Evolutionary conservation across 148 eudicot species (phyloP).

Genomic region (Fagopyrum tataricum): DNA sequence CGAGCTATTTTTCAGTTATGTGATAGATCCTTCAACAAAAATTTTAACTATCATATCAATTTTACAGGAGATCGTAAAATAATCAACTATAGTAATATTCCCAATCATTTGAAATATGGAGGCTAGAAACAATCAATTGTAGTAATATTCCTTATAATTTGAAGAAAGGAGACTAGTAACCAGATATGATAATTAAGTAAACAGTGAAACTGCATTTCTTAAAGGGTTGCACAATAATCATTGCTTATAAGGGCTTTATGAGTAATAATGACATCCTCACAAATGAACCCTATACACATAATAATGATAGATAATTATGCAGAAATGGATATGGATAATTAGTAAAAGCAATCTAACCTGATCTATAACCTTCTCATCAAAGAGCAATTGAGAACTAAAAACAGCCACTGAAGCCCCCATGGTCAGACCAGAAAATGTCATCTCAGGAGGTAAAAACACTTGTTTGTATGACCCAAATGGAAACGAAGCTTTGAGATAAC

Average conservation of each 20-base stretch:
- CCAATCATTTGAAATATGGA: background rate
- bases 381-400: slow-evolving; percentile 77
- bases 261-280: no score
- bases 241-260: no score
- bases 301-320: background rate
- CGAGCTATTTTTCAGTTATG: background rate
- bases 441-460: slow-evolving; percentile 87
- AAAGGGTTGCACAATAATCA: no score
- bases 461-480: slow-evolving; percentile 96
- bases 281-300: background rate
- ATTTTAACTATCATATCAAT: background rate
- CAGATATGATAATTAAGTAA: background rate
- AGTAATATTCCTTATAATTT: background rate
- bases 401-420: slow-evolving; percentile 79
- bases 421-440: slow-evolving; percentile 64
- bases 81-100: background rate
- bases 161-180: background rate
- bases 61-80: background rate
- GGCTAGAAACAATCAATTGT: background rate
- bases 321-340: background rate
- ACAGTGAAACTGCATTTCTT: background rate
- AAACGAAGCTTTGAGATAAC: slow-evolving; percentile 63
- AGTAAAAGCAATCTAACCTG: slow-evolving; percentile 41
- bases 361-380: slow-evolving; percentile 87
- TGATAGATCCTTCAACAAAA: background rate